Conservation (phyloP, 139 green algal genomes). For the Astrephomene gubernaculifera region DNA sequence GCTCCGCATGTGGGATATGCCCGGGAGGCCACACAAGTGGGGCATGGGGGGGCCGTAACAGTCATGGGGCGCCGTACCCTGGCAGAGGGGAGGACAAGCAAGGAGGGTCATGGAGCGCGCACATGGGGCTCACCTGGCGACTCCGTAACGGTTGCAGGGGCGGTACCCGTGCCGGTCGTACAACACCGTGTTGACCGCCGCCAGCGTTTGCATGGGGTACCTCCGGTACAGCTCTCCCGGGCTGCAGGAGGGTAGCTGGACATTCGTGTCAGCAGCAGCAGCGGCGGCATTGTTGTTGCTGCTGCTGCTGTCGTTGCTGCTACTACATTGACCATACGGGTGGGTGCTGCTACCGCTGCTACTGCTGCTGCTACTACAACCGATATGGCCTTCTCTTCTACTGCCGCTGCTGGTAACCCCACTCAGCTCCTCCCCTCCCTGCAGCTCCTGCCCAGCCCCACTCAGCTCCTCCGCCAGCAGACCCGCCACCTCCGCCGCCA, state of each 20-base stretch:
- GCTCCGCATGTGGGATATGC: too few species aligned
- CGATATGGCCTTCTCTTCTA: background rate
- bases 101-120: too few species aligned
- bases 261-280: too few species aligned
- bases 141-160: conserved; percentile 68
- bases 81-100: too few species aligned
- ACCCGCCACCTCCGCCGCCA: conserved; percentile 62
- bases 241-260: too few species aligned
- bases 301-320: background rate
- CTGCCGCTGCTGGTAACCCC: background rate
- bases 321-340: background rate
- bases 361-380: background rate
- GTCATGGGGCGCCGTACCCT: too few species aligned
- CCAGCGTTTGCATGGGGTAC: conserved; percentile 54
- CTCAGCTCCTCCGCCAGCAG: conserved; percentile 22
- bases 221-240: conserved; percentile 28
- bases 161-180: conserved; percentile 73
- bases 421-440: background rate
- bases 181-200: conserved; percentile 71
- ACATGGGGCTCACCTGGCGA: conserved; percentile 55
- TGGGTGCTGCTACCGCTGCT: conserved; percentile 3
- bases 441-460: too few species aligned
- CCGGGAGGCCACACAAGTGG: too few species aligned
- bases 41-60: too few species aligned
- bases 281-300: background rate